Evolutionary conservation across 2,329 filamentous ascomycete species (phyloP).

Genomic region (Ceratocystis papillata): DNA sequence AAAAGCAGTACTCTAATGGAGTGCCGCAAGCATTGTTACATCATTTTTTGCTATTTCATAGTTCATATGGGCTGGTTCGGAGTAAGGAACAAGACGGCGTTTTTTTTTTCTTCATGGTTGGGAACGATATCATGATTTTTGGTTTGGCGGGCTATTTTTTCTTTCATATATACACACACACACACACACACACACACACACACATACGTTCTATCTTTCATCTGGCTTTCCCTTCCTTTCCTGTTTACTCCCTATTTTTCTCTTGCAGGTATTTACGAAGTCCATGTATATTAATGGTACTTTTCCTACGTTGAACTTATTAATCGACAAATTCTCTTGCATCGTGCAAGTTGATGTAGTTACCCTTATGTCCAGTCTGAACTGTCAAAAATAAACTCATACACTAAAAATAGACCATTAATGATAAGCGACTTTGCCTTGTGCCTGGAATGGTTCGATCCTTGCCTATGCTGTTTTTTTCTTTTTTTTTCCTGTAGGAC

Average conservation of each 20-base stretch:
- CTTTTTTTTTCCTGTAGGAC: neutral
- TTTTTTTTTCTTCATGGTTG: slow-evolving; percentile 2
- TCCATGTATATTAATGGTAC: slow-evolving; percentile 11
- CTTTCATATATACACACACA: neutral
- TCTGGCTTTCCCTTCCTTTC: neutral
- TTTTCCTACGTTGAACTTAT: neutral
- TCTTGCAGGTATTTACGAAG: neutral
- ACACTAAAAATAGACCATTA: neutral
- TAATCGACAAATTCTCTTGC: neutral
- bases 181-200: slow-evolving; percentile 6
- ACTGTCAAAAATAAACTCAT: slow-evolving; percentile 9
- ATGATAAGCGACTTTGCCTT: neutral
- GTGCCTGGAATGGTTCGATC: slow-evolving; percentile 11
- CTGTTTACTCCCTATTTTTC: neutral
- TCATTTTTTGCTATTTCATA: slow-evolving; percentile 2
- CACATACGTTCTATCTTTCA: neutral
- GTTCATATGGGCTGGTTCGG: neutral
- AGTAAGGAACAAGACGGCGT: neutral
- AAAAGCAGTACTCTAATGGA: neutral
- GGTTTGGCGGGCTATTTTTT: neutral
- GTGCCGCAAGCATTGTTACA: neutral
- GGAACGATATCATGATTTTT: neutral
- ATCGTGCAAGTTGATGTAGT: neutral
- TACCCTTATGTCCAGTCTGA: neutral
- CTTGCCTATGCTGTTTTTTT: slow-evolving; percentile 5